Evolutionary conservation across 768 basidiomycete species (phyloP), one percentile per base, ranked within the genome.

Genomic region (Tylopilus cervinicoccineus): DNA sequence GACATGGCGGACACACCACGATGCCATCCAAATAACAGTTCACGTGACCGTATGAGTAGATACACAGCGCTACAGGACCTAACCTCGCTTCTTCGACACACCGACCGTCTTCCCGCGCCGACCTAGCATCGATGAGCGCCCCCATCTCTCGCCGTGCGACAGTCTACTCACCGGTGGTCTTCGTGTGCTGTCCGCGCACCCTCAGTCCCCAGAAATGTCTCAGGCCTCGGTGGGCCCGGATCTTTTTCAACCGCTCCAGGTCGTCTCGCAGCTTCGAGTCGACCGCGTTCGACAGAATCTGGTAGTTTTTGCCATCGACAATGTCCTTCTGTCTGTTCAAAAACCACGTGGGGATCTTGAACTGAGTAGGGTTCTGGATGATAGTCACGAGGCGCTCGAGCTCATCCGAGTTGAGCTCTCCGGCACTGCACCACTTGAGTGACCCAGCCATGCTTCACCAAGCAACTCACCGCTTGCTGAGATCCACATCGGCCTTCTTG

Each of bases 261-360:
- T 99, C 96, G 32, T 98, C 96, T 73, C 96, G 91, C 56, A 98
- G 78, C 76, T 97, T 97, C 51, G 93, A 94, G 78, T 98, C 96
- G 41, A 99, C 90, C 58, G 81, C 82, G 75, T 97, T 98, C 50
- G 96, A 96, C 47, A 99, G 76, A 47, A 96, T 87, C 74, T 99
- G 96, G 42, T 80, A 84, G 76, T 93, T 85, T 75, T 97, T 98
- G 69, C 96, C 96, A 58, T 98, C 96, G 54, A 91, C 82, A 45
- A 96, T 93, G 67, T 98, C 95, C 71, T 91, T 91, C 71, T 98
- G 96, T 73, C 96, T 91, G 83, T 98, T 99, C 70, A 98, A 72
- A 83, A 99, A 98, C 95, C 95, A 99, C 34, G 84, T 81, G 16
- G 96, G 96, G 69, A 99, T 96, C 80, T 99, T 99, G 86, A 95